phyloP scores from a whole-genome alignment of 2,329 filamentous ascomycete species.

The Anisogramma anomala region DNA sequence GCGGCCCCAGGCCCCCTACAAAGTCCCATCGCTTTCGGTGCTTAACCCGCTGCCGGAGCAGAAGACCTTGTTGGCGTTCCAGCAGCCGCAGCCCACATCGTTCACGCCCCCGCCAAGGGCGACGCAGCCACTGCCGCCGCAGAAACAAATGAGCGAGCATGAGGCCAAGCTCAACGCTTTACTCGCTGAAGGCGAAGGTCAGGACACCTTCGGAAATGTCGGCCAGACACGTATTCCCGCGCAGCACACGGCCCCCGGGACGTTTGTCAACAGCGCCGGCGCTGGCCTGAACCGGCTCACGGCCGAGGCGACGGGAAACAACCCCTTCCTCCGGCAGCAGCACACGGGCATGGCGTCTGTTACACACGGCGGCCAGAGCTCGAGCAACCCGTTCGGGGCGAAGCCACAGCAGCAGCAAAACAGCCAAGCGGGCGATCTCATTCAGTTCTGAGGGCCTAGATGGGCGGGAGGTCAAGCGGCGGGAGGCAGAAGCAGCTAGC shows the following conservation, averaged over 20 bases:
- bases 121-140: conserved; percentile 36
- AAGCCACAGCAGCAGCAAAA: conserved; percentile 36
- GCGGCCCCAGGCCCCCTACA: conserved; percentile 44
- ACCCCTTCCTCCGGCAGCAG: conserved; percentile 78
- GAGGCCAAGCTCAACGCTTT: conserved; percentile 75
- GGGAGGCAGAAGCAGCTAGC: not conserved
- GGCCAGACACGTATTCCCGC: conserved; percentile 89
- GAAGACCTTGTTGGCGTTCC: conserved; percentile 55
- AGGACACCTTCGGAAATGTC: conserved; percentile 97
- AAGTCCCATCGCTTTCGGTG: conserved; percentile 50
- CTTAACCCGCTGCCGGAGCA: conserved; percentile 73
- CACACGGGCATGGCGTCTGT: conserved; percentile 64
- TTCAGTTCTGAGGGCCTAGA: conserved; percentile 43
- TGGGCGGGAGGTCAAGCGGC: not conserved
- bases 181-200: conserved; percentile 75
- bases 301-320: conserved; percentile 64
- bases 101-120: conserved; percentile 27
- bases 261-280: conserved; percentile 92
- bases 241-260: conserved; percentile 91
- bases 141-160: conserved; percentile 49
- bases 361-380: conserved; percentile 39
- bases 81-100: conserved; percentile 36
- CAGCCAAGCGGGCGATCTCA: conserved; percentile 35
- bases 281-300: conserved; percentile 61
- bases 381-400: conserved; percentile 48